These are phyloP conservation scores for Salix suchowensis DNA, from an alignment of 345 rosid genomes.

Conservation along the genomic window DNA sequence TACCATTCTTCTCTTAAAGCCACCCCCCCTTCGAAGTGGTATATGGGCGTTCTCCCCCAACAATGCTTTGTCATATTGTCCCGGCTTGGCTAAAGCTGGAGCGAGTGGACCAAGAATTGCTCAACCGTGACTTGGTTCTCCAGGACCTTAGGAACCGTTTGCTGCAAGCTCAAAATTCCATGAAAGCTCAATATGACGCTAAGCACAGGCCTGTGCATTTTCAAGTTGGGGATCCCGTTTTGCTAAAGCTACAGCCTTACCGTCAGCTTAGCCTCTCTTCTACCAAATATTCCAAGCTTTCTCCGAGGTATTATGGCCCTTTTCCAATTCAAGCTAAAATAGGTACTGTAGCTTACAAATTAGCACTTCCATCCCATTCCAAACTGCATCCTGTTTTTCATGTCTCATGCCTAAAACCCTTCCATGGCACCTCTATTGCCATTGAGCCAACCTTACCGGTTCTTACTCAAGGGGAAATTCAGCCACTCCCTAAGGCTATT, in stretches of 20 bases:
- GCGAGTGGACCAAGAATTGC: neutral
- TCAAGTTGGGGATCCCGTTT: fast-evolving
- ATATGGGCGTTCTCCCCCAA: no score
- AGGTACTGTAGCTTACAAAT: neutral
- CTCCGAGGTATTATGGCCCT: neutral
- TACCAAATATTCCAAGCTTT: no score
- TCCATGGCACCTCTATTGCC: no score
- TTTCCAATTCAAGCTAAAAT: neutral
- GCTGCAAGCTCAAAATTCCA: neutral
- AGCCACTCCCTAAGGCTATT: fast-evolving
- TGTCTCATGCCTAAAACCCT: no score
- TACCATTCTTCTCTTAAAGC: no score
- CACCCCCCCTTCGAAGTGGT: no score
- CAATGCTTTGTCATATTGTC: no score
- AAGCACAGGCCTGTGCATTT: fast-evolving
- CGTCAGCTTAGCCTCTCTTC: neutral
- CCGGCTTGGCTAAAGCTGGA: fast-evolving
- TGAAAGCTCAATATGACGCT: neutral
- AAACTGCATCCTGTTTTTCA: no score
- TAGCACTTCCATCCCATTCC: no score
- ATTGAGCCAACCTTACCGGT: no score
- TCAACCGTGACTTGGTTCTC: neutral
- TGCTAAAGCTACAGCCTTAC: neutral
- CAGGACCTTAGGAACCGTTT: neutral
- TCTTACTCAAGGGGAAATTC: no score